These are phyloP conservation scores for Amanita pseudoporphyria DNA, from an alignment of 768 basidiomycete genomes.

Conservation along the genomic window DNA sequence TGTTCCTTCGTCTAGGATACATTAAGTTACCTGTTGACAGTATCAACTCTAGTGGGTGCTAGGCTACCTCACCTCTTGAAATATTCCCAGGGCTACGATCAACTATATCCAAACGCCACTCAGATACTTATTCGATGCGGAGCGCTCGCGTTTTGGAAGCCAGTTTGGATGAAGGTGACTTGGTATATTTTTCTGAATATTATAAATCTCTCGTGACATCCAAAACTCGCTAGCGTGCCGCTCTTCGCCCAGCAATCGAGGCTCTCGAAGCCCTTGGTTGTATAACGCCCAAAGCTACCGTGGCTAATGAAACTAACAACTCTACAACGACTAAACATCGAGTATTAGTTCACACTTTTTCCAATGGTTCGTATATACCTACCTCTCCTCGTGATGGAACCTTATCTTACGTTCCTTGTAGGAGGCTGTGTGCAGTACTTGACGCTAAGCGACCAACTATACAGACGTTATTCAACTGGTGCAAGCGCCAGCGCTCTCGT, in stretches of 20 bases:
- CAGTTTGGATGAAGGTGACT: constrained; percentile 21
- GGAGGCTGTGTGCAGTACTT: constrained; percentile 31
- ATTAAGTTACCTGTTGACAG: neutral
- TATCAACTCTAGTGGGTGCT: constrained; percentile 29
- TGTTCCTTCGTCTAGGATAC: constrained; percentile 2
- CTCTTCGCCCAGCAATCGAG: constrained; percentile 26
- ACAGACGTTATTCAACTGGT: constrained; percentile 3
- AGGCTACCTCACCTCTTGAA: constrained; percentile 34
- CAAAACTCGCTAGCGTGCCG: constrained; percentile 16
- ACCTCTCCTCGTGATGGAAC: neutral
- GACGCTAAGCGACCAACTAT: constrained; percentile 24
- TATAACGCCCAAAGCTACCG: constrained; percentile 13
- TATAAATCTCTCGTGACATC: neutral
- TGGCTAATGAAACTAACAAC: constrained; percentile 4
- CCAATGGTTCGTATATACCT: constrained; percentile 27
- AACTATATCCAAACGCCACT: constrained; percentile 33
- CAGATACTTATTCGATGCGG: constrained; percentile 31
- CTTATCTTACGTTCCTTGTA: constrained; percentile 11
- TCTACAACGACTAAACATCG: constrained; percentile 15
- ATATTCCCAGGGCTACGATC: constrained; percentile 29
- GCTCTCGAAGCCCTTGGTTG: constrained; percentile 27
- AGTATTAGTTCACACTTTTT: constrained; percentile 37
- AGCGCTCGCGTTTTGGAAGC: constrained; percentile 26
- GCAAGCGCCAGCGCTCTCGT: constrained; percentile 24
- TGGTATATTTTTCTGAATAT: neutral